Conservation (phyloP, 2,329 filamentous ascomycete species). For the Cladophialophora psammophila region DNA sequence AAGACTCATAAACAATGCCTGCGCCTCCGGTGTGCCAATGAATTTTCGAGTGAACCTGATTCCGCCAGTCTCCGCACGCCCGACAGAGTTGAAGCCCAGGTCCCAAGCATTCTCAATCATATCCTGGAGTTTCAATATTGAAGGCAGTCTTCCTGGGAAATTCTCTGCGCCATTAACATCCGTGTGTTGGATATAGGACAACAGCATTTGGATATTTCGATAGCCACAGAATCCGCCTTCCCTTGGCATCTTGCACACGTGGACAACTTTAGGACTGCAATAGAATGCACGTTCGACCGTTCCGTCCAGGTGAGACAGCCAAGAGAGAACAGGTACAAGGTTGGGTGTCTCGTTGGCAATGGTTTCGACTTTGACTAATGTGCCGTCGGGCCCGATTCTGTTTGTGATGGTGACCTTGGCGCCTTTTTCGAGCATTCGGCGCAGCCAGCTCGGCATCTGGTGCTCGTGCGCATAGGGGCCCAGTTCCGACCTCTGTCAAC, state of each 20-base stretch:
- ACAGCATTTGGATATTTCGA: constrained; percentile 90
- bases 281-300: constrained; percentile 76
- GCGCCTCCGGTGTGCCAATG: constrained; percentile 91
- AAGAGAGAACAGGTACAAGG: constrained; percentile 68
- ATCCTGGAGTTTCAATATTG: constrained; percentile 83
- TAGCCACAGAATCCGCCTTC: constrained; percentile 96
- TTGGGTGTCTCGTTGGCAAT: constrained; percentile 59
- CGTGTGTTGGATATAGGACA: constrained; percentile 75
- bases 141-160: constrained; percentile 71
- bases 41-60: constrained; percentile 91
- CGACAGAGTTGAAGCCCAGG: constrained; percentile 76
- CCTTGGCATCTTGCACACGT: constrained; percentile 80
- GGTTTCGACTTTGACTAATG: constrained; percentile 50
- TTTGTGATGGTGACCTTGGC: constrained; percentile 64
- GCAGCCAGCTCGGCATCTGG: constrained; percentile 75
- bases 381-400: constrained; percentile 55
- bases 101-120: constrained; percentile 90
- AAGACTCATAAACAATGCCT: constrained; percentile 76
- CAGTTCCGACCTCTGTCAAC: constrained; percentile 62
- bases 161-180: constrained; percentile 63
- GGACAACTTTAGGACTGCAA: constrained; percentile 76
- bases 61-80: constrained; percentile 82
- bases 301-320: constrained; percentile 70
- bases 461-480: constrained; percentile 76
- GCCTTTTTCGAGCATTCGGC: constrained; percentile 66